Conservation (phyloP, 225 moss, liverwort and hornwort species). For the Physcomitrellopsis africana region DNA sequence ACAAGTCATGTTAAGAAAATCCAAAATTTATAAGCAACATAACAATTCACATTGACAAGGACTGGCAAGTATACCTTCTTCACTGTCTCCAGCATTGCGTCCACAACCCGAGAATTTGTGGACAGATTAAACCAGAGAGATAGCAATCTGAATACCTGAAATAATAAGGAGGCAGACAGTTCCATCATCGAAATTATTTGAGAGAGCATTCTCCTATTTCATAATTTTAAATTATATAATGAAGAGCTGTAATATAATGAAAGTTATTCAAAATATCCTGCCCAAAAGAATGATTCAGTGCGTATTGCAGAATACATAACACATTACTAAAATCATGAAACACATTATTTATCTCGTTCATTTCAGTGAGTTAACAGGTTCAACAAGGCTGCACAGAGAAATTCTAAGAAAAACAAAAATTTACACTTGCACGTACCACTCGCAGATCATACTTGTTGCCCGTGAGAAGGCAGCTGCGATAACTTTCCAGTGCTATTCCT, state of each 20-base stretch:
- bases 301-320: slow-evolving; percentile 3
- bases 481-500: slow-evolving; percentile 72
- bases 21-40: neutral
- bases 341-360: neutral
- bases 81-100: slow-evolving; percentile 82
- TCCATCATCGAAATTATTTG: slow-evolving; percentile 5
- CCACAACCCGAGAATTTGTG: slow-evolving; percentile 65
- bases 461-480: slow-evolving; percentile 69
- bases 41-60: neutral
- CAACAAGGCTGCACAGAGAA: neutral
- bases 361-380: slow-evolving; percentile 6
- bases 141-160: slow-evolving; percentile 85
- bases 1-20: neutral
- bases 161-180: slow-evolving; percentile 25
- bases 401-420: slow-evolving; percentile 6
- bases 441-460: slow-evolving; percentile 92
- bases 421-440: slow-evolving; percentile 62
- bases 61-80: slow-evolving; percentile 57
- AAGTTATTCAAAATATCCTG: slow-evolving; percentile 12
- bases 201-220: slow-evolving; percentile 7
- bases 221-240: neutral
- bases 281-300: neutral
- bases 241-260: neutral
- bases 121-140: slow-evolving; percentile 94
- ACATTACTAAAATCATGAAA: neutral